These are phyloP conservation scores for Scutellaria baicalensis DNA, from an alignment of 257 asterid genomes.

Conservation along the genomic window DNA sequence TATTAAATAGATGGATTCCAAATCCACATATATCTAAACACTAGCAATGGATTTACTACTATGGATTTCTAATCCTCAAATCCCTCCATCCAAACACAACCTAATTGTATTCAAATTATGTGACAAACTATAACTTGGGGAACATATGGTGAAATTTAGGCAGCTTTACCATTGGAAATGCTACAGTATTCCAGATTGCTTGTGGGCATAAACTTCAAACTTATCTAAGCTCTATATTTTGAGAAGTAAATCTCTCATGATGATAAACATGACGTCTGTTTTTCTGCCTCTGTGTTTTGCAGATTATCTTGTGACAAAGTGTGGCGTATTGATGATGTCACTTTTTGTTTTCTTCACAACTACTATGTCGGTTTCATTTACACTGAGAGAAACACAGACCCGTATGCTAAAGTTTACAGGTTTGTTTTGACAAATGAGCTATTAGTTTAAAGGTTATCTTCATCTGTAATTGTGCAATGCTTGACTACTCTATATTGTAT, in stretches of 20 bases:
- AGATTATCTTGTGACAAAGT: constrained; percentile 96
- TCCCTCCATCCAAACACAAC: too few species aligned
- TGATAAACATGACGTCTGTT: constrained; percentile 8
- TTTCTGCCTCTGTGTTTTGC: constrained; percentile 32
- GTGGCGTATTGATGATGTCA: constrained; percentile 98
- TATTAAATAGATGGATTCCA: too few species aligned
- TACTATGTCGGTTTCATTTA: constrained; percentile 98
- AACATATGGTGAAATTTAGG: constrained; percentile 1
- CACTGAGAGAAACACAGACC: constrained; percentile 96
- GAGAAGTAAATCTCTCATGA: background rate
- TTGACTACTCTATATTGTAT: background rate
- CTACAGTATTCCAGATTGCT: background rate
- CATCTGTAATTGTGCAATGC: background rate
- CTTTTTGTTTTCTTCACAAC: constrained; percentile 99
- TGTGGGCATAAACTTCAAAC: constrained; percentile 10
- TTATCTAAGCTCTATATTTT: background rate
- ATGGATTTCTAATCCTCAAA: too few species aligned
- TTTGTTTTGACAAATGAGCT: constrained; percentile 29
- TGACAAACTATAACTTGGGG: background rate
- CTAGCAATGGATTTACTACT: too few species aligned
- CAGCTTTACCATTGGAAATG: background rate
- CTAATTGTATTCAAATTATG: background rate
- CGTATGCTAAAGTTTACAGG: constrained; percentile 99
- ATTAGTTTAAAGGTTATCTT: background rate
- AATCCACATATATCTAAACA: too few species aligned